Evolutionary conservation across 306 rosid species (phyloP).

Genomic region (Vachellia pachyceras): DNA sequence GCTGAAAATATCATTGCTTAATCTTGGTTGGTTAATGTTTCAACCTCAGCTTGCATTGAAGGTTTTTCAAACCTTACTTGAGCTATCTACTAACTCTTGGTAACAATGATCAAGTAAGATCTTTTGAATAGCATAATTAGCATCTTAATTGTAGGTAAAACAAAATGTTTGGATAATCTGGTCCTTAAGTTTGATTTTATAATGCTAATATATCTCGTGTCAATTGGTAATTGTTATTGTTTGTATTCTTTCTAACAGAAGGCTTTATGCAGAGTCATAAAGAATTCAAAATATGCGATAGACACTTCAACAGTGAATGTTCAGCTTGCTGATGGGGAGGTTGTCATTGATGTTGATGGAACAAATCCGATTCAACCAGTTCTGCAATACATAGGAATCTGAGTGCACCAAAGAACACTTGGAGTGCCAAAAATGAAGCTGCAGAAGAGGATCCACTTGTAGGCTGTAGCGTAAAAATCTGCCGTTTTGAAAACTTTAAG

Average conservation of each 20-base stretch:
- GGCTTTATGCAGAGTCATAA: slow-evolving; percentile 64
- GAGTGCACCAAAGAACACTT: too few relatives aligned
- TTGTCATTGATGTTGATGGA: too few relatives aligned
- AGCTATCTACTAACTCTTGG: not conserved
- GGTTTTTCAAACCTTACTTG: not conserved
- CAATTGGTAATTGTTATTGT: slow-evolving; percentile 23
- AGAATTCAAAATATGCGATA: slow-evolving; percentile 62
- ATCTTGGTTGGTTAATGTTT: too few relatives aligned
- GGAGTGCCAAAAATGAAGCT: too few relatives aligned
- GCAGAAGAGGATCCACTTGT: too few relatives aligned
- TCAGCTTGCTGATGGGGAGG: too few relatives aligned
- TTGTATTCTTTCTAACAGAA: slow-evolving; percentile 23
- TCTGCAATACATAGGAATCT: too few relatives aligned
- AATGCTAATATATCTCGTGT: not conserved
- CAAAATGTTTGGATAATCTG: not conserved
- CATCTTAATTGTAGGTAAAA: not conserved
- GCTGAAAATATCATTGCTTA: too few relatives aligned
- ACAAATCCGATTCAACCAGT: too few relatives aligned
- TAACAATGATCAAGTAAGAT: not conserved
- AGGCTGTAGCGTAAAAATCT: too few relatives aligned
- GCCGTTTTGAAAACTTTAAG: too few relatives aligned
- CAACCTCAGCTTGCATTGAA: not conserved
- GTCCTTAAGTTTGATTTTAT: not conserved
- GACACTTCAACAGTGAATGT: slow-evolving; percentile 64
- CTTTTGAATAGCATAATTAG: not conserved